A percentile compares a stretch with the other conserved stretches of the same genome.
These are phyloP conservation scores for Sporobolomyces pararoseus DNA, from an alignment of 768 basidiomycete genomes.

Conservation along the genomic window DNA sequence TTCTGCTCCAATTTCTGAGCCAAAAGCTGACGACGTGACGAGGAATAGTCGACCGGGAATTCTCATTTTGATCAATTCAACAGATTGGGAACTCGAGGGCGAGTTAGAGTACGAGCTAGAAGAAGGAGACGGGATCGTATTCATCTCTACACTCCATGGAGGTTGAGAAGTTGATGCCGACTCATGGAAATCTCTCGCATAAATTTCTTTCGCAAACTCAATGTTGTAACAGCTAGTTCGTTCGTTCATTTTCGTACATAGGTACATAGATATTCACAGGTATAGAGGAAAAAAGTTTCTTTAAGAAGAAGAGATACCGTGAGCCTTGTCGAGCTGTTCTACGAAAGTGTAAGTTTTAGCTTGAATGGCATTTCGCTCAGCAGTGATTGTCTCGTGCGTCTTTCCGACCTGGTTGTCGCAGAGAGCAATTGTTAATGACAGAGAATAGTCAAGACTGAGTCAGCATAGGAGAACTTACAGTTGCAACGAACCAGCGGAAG, in stretches of 20 bases:
- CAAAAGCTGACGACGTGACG: background rate
- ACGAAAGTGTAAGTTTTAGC: conserved; percentile 19
- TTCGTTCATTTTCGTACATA: too few species aligned
- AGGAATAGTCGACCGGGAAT: conserved; percentile 81
- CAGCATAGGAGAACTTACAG: background rate
- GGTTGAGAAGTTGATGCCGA: conserved; percentile 57
- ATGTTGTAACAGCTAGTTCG: conserved; percentile 9
- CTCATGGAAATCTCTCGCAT: background rate
- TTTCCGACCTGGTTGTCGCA: conserved; percentile 18
- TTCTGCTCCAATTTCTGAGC: background rate
- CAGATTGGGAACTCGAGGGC: conserved; percentile 96
- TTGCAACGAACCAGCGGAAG: conserved; percentile 21
- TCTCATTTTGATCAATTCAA: conserved; percentile 91
- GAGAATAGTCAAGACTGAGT: background rate
- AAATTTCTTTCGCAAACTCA: background rate
- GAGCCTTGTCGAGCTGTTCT: conserved; percentile 25
- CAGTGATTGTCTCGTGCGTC: conserved; percentile 31
- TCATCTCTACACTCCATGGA: conserved; percentile 94
- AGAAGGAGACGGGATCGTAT: conserved; percentile 81
- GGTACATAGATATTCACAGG: too few species aligned
- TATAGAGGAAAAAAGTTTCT: too few species aligned
- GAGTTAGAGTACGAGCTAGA: conserved; percentile 79
- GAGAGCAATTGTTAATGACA: background rate
- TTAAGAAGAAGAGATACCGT: conserved; percentile 21
- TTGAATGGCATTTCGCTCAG: conserved; percentile 25